Evolutionary conservation across 2,329 filamentous ascomycete species (phyloP), one percentile per base, ranked within the genome.

Genomic region (Aspergillus piperis): DNA sequence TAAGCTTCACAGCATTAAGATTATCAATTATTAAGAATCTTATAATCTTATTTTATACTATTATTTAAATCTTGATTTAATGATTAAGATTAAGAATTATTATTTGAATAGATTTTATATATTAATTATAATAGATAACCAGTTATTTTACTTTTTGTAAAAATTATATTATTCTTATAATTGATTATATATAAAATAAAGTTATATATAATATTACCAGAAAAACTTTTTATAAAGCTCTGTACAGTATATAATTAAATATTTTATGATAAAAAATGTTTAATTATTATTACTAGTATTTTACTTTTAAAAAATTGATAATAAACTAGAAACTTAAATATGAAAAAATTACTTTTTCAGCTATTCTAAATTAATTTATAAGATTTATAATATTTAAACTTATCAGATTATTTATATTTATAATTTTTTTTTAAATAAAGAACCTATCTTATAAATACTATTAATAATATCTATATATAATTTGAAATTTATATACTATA

Each of bases 101-200:
- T 27, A 27, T 27, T 6, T 27, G 6, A 1, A 5, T 27, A 27
- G 6, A 27, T 27, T 5, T 15, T 38, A 15, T 11, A 38, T 38
- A 10, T 38, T 38, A 38, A 15, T 38, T 15, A 38, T 38, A 15
- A 5, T 5, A 15, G 36, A 38, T 38, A 38, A 38, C 5, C 15
- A 38, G 8, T 38, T 38, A 15, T 8, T 38, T 15, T 38, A 44
- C 54, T 27, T 59, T 59, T 17, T 53, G 36, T 23, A 23, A 19
- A 41, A 27, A n/a, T 47, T 41, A 30, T 54, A 54, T 39, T 54
- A 38, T 38, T 38, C 5, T 36, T 54, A 17, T 54, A 59, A n/a
- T 54, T 51, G 17, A 27, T 39, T 36, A 30, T 56, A 30, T 47
- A 49, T n/a, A 56, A n/a, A 47, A 58, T 54, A 58, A 11, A 27